Evolutionary conservation across 345 rosid species (phyloP).

Genomic region (Citrus hindsii): DNA sequence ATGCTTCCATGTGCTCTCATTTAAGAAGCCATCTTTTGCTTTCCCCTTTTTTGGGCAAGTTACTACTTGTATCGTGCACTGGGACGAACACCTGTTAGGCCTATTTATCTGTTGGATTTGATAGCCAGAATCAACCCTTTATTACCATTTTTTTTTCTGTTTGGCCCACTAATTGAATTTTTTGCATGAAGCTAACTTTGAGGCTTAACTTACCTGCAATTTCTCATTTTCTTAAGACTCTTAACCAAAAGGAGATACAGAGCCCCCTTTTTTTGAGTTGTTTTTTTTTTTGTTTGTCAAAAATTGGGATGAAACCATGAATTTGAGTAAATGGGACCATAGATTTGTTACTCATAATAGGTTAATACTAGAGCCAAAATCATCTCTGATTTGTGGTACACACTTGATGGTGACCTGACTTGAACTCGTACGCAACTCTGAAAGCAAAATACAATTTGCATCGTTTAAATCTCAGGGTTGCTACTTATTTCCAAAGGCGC

Average conservation of each 20-base stretch:
- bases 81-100: neutral
- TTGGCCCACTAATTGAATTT: neutral
- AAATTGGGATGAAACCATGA: neutral
- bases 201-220: neutral
- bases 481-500: neutral
- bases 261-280: neutral
- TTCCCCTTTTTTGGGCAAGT: neutral
- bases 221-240: neutral
- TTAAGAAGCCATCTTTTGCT: conserved; percentile 12
- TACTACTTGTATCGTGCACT: neutral
- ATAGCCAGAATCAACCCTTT: neutral
- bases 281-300: neutral
- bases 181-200: neutral
- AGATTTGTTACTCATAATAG: neutral
- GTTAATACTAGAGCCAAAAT: neutral
- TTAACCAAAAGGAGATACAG: neutral
- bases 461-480: neutral
- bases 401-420: neutral
- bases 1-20: conserved; percentile 50
- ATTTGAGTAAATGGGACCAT: neutral
- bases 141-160: neutral
- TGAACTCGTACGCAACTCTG: neutral
- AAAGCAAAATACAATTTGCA: neutral
- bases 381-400: neutral
- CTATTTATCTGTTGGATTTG: neutral